Percentiles rank a stretch among this genome's conserved stretches.
Conservation (phyloP, 805 yeast genomes). For the Cyberlindnera xylosilytica region DNA sequence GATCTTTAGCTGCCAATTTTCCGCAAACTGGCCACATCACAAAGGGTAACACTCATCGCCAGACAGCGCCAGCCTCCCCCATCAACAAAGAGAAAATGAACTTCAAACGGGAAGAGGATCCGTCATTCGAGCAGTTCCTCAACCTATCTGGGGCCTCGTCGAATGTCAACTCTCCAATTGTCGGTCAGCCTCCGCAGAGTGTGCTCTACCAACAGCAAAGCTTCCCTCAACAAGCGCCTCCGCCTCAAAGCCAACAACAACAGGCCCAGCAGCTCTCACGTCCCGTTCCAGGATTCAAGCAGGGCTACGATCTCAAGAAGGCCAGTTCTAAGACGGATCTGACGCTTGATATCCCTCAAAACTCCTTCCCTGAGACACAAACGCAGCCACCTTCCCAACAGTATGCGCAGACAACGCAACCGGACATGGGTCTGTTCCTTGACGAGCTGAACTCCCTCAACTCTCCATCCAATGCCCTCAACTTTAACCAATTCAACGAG, state of each 20-base stretch:
- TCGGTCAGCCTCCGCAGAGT: constrained; percentile 1
- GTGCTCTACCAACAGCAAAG: constrained; percentile 4
- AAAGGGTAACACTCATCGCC: too few species aligned
- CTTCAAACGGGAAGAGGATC: constrained; percentile 13
- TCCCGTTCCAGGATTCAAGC: constrained; percentile 20
- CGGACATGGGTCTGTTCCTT: constrained; percentile 16
- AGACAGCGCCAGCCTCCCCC: too few species aligned
- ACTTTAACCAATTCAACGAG: too few species aligned
- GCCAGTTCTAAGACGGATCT: constrained; percentile 17
- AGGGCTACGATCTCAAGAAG: constrained; percentile 16
- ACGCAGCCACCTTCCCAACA: not conserved
- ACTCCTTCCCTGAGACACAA: too few species aligned
- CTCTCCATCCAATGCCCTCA: constrained; percentile 40
- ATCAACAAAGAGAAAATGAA: too few species aligned
- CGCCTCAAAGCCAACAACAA: too few species aligned
- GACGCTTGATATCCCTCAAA: constrained; percentile 2
- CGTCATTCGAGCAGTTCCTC: constrained; percentile 19
- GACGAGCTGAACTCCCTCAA: constrained; percentile 17
- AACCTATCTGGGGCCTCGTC: constrained; percentile 20
- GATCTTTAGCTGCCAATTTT: too few species aligned
- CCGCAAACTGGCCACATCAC: too few species aligned
- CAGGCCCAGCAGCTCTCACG: too few species aligned
- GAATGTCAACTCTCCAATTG: constrained; percentile 13
- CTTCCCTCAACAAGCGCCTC: too few species aligned
- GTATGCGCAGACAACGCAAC: constrained; percentile 3